These are phyloP conservation scores for Theobroma cacao DNA, from an alignment of 345 rosid species.

Conservation along the genomic window DNA sequence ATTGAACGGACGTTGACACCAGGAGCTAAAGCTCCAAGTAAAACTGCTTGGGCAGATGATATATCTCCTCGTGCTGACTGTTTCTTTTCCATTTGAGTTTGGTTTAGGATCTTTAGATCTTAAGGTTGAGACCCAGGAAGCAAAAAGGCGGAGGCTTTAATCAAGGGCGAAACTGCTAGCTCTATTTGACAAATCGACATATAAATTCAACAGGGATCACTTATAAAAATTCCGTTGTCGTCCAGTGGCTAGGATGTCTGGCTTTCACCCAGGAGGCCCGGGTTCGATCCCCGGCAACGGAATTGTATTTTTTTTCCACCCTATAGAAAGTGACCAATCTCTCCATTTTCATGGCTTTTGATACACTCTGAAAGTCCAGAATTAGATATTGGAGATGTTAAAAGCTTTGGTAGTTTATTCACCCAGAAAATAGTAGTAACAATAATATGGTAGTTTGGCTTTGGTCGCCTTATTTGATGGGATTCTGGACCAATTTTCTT, in stretches of 20 bases:
- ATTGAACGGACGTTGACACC: conserved; percentile 69
- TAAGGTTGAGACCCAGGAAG: background rate
- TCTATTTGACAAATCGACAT: too few relatives aligned
- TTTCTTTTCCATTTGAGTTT: conserved; percentile 21
- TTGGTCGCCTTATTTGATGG: background rate
- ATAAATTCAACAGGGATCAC: too few relatives aligned
- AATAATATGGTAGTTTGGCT: too few relatives aligned
- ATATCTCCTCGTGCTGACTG: conserved; percentile 25
- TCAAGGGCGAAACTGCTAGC: background rate
- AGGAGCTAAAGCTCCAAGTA: conserved; percentile 81
- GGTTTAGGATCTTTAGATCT: background rate
- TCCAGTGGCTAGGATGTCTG: conserved; percentile 90
- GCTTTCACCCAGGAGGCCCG: conserved; percentile 64
- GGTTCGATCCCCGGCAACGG: conserved; percentile 70
- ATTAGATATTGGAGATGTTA: too few relatives aligned
- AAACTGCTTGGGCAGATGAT: conserved; percentile 68
- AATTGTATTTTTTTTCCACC: conserved; percentile 5
- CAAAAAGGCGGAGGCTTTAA: background rate
- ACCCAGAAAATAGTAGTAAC: too few relatives aligned
- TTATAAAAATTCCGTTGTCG: conserved; percentile 54
- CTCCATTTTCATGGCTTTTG: too few relatives aligned
- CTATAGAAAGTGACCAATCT: too few relatives aligned
- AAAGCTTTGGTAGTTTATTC: too few relatives aligned
- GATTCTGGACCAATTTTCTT: background rate
- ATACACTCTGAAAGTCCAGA: too few relatives aligned